phyloP scores from a whole-genome alignment of 1,139 yeast genomes.

The Hansenula anomala region DNA sequence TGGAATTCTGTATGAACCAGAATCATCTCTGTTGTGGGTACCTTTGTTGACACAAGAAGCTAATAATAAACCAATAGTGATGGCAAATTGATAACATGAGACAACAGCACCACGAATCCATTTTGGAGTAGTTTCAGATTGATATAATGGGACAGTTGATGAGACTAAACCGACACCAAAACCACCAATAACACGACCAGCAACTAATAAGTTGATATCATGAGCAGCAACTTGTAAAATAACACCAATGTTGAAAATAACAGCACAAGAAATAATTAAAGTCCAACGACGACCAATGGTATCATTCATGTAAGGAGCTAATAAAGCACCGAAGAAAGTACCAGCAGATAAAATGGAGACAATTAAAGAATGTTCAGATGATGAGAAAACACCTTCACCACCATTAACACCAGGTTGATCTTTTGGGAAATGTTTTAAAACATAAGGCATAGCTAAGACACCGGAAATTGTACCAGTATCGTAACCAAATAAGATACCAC shows the following conservation, averaged over 20 bases:
- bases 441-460: conserved; percentile 51
- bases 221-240: conserved; percentile 56
- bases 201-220: conserved; percentile 41
- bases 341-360: conserved; percentile 55
- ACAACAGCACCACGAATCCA: conserved; percentile 66
- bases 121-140: conserved; percentile 68
- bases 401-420: conserved; percentile 24
- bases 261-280: conserved; percentile 46
- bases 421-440: conserved; percentile 35
- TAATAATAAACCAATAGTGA: conserved; percentile 64
- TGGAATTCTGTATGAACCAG: conserved; percentile 65
- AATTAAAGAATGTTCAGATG: conserved; percentile 53
- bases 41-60: conserved; percentile 68
- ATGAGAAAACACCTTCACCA: conserved; percentile 34
- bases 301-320: conserved; percentile 55
- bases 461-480: conserved; percentile 60
- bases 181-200: conserved; percentile 61
- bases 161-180: conserved; percentile 68
- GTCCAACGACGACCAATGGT: conserved; percentile 56
- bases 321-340: conserved; percentile 52
- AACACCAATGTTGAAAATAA: conserved; percentile 57
- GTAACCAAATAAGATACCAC: conserved; percentile 55
- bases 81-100: conserved; percentile 62
- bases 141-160: conserved; percentile 62
- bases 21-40: conserved; percentile 43